Base-by-base conservation (phyloP, 2,329 filamentous ascomycete genomes). In the Berkeleyomyces rouxiae region DNA sequence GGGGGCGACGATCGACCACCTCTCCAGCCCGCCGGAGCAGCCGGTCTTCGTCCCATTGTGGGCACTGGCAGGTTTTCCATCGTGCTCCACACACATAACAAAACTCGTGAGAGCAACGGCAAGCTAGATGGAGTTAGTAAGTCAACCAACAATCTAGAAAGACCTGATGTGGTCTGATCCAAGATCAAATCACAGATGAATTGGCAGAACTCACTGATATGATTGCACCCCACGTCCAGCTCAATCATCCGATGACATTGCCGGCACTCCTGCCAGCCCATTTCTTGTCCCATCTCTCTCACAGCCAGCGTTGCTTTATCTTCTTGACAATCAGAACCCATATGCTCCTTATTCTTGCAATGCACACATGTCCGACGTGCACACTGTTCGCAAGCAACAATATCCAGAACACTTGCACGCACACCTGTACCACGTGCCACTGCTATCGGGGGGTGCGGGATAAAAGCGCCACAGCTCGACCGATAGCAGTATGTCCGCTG, bases 241-340 rank as follows among this genome's bases (percentile, higher is more conserved):
- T 82, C 79, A 0, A 84, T 73, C 10, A 84, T 43, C 0, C 71
- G 64, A 1, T 65, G 67, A 66, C 82, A 84, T 0, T 65, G 62
- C 3, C 67, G 69, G 63, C 82, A 84, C 1, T 75, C 71, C 68
- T 79, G 76, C 81, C 81, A 84, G 0, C 74, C 73, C 3, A 78
- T 69, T 3, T 72, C 64, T 0, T 66, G 63, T 0, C 78, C 79
- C 0, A 77, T 57, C 0, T 68, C 62, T 0, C 81, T 66, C 0
- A 80, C 62, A 43, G 74, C 67, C 58, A 77, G 70, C 0, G 76
- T 64, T 0, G 68, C 68, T 0, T 67, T 63, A 58, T 83, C 79
- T 0, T 75, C 55, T 0, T 77, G 76, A 65, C 80, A 84, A 16
- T 80, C 76, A 0, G 13, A 31, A 0, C 72, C 75, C 0, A 44